Evolutionary conservation across 2,329 filamentous ascomycete genomes (phyloP).

Genomic region (Periconia sp.): DNA sequence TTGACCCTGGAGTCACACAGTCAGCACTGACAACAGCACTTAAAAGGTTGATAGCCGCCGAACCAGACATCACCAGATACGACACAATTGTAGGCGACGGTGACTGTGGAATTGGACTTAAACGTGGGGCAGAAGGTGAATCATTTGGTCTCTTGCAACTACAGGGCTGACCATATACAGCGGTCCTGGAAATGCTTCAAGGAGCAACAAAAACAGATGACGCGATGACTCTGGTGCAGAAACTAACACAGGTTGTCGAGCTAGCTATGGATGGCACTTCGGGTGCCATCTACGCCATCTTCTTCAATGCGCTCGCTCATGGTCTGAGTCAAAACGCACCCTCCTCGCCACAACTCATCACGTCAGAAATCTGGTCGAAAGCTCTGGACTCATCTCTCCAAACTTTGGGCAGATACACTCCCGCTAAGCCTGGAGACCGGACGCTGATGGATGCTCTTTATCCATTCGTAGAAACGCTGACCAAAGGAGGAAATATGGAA

Average conservation of each 20-base stretch:
- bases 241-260: slow-evolving; percentile 66
- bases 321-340: slow-evolving; percentile 60
- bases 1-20: slow-evolving; percentile 56
- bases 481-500: slow-evolving; percentile 64
- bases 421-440: slow-evolving; percentile 83
- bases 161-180: slow-evolving; percentile 29
- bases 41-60: slow-evolving; percentile 63
- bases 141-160: slow-evolving; percentile 32
- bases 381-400: slow-evolving; percentile 70
- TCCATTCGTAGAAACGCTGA: slow-evolving; percentile 79
- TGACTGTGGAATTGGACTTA: slow-evolving; percentile 84
- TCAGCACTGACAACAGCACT: slow-evolving; percentile 59
- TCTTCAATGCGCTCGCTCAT: slow-evolving; percentile 80
- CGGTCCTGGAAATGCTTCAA: slow-evolving; percentile 47
- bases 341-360: slow-evolving; percentile 48
- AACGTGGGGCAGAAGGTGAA: slow-evolving; percentile 75
- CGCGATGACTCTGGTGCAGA: slow-evolving; percentile 60
- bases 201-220: slow-evolving; percentile 55
- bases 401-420: slow-evolving; percentile 76
- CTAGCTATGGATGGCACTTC: slow-evolving; percentile 74
- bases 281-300: slow-evolving; percentile 82
- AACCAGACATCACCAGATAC: slow-evolving; percentile 66
- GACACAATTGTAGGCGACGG: slow-evolving; percentile 87
- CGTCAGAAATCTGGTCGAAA: slow-evolving; percentile 59
- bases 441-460: slow-evolving; percentile 88